phyloP scores from a whole-genome alignment of 2,329 filamentous ascomycete genomes.

The Fusarium drepaniforme region DNA sequence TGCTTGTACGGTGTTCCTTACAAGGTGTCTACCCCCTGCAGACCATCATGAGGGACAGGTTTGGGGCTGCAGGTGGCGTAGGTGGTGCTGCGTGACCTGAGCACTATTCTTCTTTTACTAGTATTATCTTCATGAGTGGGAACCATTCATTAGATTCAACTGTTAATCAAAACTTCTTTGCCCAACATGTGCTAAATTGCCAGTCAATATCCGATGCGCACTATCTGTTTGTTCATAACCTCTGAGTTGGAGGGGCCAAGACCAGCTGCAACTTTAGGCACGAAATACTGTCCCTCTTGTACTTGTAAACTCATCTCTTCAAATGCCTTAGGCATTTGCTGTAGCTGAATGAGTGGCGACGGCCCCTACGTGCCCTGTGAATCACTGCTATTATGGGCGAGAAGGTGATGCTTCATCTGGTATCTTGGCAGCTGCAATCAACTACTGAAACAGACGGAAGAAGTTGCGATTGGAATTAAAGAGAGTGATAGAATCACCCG shows the following conservation, averaged over 20 bases:
- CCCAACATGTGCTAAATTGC: background rate
- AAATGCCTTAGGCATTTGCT: background rate
- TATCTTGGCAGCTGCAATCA: background rate
- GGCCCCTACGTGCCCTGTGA: background rate
- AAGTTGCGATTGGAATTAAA: background rate
- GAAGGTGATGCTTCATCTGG: background rate
- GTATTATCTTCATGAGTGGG: background rate
- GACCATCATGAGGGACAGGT: background rate
- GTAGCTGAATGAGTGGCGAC: background rate
- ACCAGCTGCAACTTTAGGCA: background rate
- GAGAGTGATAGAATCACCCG: background rate
- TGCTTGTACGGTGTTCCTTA: slow-evolving; percentile 20
- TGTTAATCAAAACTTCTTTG: background rate
- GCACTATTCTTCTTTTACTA: background rate
- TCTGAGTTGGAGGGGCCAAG: background rate
- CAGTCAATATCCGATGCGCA: background rate
- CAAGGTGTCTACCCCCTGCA: background rate
- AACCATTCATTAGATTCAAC: background rate
- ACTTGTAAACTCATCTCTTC: background rate
- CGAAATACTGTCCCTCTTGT: background rate
- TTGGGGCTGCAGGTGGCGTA: too few species aligned
- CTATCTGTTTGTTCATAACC: background rate
- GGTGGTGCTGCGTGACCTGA: background rate
- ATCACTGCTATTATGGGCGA: background rate
- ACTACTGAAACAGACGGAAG: background rate